These are phyloP conservation scores for Sparassis latifolia DNA, from an alignment of 1,284 basidiomycete genomes.

Conservation along the genomic window DNA sequence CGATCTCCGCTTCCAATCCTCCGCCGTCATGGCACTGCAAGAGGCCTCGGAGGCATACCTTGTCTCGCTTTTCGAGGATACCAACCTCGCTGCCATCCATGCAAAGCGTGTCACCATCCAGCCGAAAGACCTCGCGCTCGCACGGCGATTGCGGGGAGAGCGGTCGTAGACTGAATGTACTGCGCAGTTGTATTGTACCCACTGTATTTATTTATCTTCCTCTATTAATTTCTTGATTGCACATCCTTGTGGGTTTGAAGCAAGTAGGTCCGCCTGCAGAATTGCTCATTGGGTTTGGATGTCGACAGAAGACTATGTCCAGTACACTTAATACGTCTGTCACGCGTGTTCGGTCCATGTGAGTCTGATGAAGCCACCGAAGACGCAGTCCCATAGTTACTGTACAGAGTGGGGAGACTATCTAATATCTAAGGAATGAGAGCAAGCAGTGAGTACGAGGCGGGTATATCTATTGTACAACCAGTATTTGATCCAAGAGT, in stretches of 20 bases:
- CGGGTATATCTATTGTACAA: no score
- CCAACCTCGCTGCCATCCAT: constrained; percentile 70
- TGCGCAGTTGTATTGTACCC: constrained; percentile 8
- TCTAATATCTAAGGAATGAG: no score
- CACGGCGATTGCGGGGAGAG: constrained; percentile 25
- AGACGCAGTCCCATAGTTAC: no score
- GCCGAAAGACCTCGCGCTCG: constrained; percentile 59
- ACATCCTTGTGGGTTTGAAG: background rate
- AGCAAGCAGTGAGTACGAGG: no score
- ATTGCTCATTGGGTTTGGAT: background rate
- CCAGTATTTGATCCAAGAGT: no score
- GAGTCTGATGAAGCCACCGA: no score
- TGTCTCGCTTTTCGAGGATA: constrained; percentile 72
- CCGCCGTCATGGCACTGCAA: constrained; percentile 70
- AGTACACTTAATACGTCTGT: no score
- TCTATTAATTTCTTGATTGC: constrained; percentile 14
- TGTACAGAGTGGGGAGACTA: no score
- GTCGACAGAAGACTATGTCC: background rate
- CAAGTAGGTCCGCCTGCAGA: background rate
- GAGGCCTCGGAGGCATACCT: constrained; percentile 77
- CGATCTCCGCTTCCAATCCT: constrained; percentile 72
- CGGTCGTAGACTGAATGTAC: constrained; percentile 14
- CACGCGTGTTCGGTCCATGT: no score
- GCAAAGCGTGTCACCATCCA: constrained; percentile 72
- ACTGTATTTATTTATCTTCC: constrained; percentile 16